Percentiles rank a stretch among this genome's conserved stretches.
phyloP scores from a whole-genome alignment of 2,329 filamentous ascomycete genomes.

The Arthroderma sp. region DNA sequence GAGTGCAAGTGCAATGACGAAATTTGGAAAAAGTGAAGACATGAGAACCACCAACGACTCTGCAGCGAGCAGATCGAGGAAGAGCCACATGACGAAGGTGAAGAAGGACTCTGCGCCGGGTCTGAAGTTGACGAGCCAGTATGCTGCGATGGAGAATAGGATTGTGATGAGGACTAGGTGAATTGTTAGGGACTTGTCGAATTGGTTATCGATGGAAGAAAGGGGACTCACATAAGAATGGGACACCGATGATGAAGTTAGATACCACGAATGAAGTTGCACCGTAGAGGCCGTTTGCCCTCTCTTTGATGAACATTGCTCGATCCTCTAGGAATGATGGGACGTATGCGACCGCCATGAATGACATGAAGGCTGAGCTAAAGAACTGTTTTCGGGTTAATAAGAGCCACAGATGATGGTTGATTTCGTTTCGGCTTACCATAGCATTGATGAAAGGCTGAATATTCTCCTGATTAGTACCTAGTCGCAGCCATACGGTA shows the following conservation, averaged over 20 bases:
- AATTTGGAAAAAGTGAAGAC: conserved; percentile 59
- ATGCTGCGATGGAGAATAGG: conserved; percentile 61
- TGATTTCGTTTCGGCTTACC: conserved; percentile 21
- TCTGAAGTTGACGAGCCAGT: conserved; percentile 69
- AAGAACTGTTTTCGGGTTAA: conserved; percentile 40
- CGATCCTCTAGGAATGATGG: conserved; percentile 72
- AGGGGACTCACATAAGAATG: conserved; percentile 50
- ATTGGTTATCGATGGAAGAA: not conserved
- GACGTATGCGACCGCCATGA: conserved; percentile 76
- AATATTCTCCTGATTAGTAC: conserved; percentile 56
- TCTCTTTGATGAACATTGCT: conserved; percentile 59
- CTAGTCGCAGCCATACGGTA: conserved; percentile 68
- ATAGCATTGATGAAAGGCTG: conserved; percentile 74
- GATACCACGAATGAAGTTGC: conserved; percentile 58
- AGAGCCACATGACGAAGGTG: conserved; percentile 70
- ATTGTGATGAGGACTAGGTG: conserved; percentile 53
- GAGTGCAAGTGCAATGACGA: conserved; percentile 65
- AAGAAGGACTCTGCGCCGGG: conserved; percentile 55
- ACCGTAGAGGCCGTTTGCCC: conserved; percentile 68
- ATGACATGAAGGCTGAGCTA: conserved; percentile 61
- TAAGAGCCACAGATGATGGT: not conserved
- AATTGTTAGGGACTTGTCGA: not conserved
- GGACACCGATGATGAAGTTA: conserved; percentile 71
- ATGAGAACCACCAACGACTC: conserved; percentile 72
- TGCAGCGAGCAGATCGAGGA: conserved; percentile 69